Percentiles rank a stretch among this genome's conserved stretches.
Evolutionary conservation across 192 early-diverging fungal species (phyloP).

Genomic region (Coemansia sp.): DNA sequence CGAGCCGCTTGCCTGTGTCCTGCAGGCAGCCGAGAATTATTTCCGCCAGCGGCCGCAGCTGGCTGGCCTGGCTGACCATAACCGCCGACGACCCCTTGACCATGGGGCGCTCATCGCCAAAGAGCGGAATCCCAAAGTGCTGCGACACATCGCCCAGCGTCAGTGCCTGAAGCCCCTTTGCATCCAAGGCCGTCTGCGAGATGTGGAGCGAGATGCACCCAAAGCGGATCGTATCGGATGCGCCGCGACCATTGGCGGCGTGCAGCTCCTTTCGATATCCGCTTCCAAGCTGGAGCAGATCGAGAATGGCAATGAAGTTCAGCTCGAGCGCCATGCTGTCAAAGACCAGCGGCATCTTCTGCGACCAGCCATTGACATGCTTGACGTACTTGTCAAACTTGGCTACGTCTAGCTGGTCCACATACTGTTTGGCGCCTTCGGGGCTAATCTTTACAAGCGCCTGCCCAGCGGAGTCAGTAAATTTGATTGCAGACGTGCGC

Average conservation of each 20-base stretch:
- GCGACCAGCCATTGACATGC: constrained; percentile 46
- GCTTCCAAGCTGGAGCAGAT: constrained; percentile 76
- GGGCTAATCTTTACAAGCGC: constrained; percentile 38
- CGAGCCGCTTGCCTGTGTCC: constrained; percentile 66
- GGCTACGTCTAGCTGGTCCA: constrained; percentile 21
- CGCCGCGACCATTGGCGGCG: constrained; percentile 61
- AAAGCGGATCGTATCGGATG: constrained; percentile 75
- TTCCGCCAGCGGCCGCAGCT: constrained; percentile 61
- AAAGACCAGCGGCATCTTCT: constrained; percentile 75
- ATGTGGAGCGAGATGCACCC: constrained; percentile 85
- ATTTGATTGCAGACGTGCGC: constrained; percentile 32
- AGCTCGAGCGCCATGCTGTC: constrained; percentile 71
- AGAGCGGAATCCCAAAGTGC: constrained; percentile 73
- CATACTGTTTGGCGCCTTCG: constrained; percentile 29
- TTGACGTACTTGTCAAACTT: constrained; percentile 41
- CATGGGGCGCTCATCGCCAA: constrained; percentile 61
- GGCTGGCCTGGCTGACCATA: constrained; percentile 65
- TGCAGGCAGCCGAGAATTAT: constrained; percentile 64
- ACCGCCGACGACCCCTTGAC: constrained; percentile 43
- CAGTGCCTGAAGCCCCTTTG: constrained; percentile 60
- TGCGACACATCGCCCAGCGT: constrained; percentile 61
- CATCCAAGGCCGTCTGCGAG: constrained; percentile 57
- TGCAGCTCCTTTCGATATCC: constrained; percentile 70
- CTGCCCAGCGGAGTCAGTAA: constrained; percentile 16
- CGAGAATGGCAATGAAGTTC: constrained; percentile 71